Base-by-base conservation (phyloP, 169 alveolate species). In the Plasmodium inui region DNA sequence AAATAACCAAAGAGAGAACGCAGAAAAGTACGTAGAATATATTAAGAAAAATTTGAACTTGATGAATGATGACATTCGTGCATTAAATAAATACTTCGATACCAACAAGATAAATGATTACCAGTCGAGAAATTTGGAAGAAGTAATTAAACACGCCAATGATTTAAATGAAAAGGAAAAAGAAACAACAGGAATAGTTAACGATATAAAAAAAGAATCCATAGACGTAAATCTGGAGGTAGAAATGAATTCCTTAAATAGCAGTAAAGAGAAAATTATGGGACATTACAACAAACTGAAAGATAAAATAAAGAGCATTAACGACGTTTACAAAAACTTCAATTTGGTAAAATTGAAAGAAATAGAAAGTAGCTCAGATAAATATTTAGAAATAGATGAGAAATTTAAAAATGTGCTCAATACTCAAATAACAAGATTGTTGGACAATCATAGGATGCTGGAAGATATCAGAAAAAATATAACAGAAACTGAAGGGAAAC, bases 331-430 rank as follows among this genome's bases (percentile, higher is more conserved):
- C 22, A 55, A 55, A 82, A 39, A 53, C 28, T 57, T 82, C 32
- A 30, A 55, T 32, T 37, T 82, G 37, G 34, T 32, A 17, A 82
- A 82, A 55, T 82, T 82, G 71, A 61, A 41, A 82, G 90, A 82
- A 37, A 55, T 82, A 34, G 90, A 82, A 19, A n/a, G 34, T 53
- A 55, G 26, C 22, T 22, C 39, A 28, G 76, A 50, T 55, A 82
- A 82, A 57, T 82, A 82, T 57, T 41, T 82, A 28, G 50, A 50
- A 19, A 28, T 82, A 82, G 74, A 61, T 14, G 39, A 39, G 37
- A 10, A 34, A 9, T 55, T 82, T 82, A 30, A 28, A 14, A 30
- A 55, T 28, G 44, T 82, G 41, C 17, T 55, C 8, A 37, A 82
- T 28, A 55, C 26, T 46, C 90, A 82, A 55, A 34, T 17, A 8